Base-by-base conservation (phyloP, 352 stramenopile species). In the Phytophthora pinifolia region DNA sequence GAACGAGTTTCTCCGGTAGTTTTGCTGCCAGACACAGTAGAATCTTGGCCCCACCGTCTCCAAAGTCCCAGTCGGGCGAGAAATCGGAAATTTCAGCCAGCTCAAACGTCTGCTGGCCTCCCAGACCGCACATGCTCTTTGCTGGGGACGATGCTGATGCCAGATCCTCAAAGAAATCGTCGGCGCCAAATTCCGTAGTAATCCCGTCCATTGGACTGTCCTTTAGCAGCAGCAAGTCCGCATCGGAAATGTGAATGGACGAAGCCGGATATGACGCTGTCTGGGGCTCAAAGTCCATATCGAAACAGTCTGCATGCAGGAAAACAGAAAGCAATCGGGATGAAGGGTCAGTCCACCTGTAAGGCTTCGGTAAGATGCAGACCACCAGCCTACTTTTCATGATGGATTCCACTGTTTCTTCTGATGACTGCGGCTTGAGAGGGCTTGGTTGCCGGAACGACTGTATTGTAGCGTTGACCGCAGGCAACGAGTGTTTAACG, bases 41-140 rank as follows among this genome's bases (percentile, higher is more conserved):
- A 15, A 95, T 69, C 56, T 95, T 95, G 15, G 85, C 81, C 15
- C 85, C 85, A 15, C 85, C 85, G 12, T 79, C 51, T 42, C 63
- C 49, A 50, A 89, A 90, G 53, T 93, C 85, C 85, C 85, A 95
- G 29, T 91, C 83, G 3, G 85, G 85, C 3, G 85, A 92, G 49
- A 89, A 94, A 48, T 94, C 85, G 1, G 77, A 87, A 27, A 94
- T 92, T 37, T 74, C 60, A 12, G 83, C 52, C 29, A 66, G 45
- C n/a, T 66, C 57, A 43, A 76, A 74, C 5, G 53, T 65, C 22
- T 64, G 59, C 33, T 70, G 59, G 4, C 59, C 54, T 25, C 54
- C 49, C 30, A 67, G 43, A 14, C 34, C 36, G 9, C 37, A n/a
- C 6, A n/a, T 17, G 22, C 25, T 9, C 35, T 62, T 55, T 32